phyloP scores from a whole-genome alignment of 2,329 filamentous ascomycete species.

The Colletotrichum navitas region DNA sequence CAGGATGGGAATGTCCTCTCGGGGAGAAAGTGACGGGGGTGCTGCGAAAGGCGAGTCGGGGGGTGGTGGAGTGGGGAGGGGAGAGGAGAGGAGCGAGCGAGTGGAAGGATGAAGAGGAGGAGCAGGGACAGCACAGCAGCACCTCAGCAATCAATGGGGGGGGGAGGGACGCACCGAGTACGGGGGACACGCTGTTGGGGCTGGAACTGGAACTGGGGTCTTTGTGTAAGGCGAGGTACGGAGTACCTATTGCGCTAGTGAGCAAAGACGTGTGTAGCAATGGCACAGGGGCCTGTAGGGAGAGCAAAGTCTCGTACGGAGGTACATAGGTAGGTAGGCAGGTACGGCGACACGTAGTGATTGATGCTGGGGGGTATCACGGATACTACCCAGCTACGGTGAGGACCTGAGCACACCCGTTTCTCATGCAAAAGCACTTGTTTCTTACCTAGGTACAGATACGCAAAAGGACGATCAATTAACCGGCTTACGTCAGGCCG shows the following conservation, averaged over 20 bases:
- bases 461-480: too few species aligned
- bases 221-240: slow-evolving; percentile 14
- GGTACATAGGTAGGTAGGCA: background rate
- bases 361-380: background rate
- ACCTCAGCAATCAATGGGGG: slow-evolving; percentile 33
- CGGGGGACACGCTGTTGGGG: background rate
- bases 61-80: slow-evolving; percentile 36
- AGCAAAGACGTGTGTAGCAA: background rate
- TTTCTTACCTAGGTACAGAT: background rate
- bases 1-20: slow-evolving; percentile 44
- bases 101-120: slow-evolving; percentile 19
- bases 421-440: background rate
- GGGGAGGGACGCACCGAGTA: slow-evolving; percentile 24
- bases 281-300: slow-evolving; percentile 10
- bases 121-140: slow-evolving; percentile 8
- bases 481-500: background rate
- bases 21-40: slow-evolving; percentile 41
- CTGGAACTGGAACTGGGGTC: slow-evolving; percentile 4
- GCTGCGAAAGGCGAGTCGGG: slow-evolving; percentile 41
- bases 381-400: background rate
- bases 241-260: slow-evolving; percentile 14
- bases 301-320: slow-evolving; percentile 13
- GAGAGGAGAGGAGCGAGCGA: slow-evolving; percentile 18
- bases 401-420: background rate
- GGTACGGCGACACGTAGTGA: background rate